Base-by-base conservation (phyloP, 768 basidiomycete species). In the Pulveroboletus frians region DNA sequence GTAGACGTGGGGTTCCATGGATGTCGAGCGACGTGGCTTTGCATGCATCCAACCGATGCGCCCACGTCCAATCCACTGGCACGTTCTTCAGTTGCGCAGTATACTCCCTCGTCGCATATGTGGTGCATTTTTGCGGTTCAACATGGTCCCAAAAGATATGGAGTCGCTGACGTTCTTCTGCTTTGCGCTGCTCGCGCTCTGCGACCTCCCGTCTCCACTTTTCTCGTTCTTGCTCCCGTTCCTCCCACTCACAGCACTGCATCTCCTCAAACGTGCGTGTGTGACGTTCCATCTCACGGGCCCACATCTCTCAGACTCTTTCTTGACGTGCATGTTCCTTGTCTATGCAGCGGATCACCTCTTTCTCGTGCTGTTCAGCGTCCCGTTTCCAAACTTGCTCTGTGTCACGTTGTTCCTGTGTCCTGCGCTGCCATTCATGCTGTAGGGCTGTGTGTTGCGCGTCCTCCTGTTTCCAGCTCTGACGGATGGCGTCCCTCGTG, bases 91-190 rank as follows among this genome's bases (percentile, higher is more conserved):
- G 48, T 5, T 50, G 49, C 0, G 69, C 69, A 1, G 61, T 57
- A 27, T 70, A 69, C 36, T 58, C 57, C 38, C 64, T 58, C 3
- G 63, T 60, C 0, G 53, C 64, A 43, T 64, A 68, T 0, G 61
- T 58, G 21, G 47, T 59, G 48, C 69, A 70, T 15, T 30, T 29
- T 39, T 60, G 55, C 8, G 50, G 35, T 14, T 54, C 43, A 2
- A 66, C 41, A 5, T 32, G 9, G 3, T 36, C 58, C 63, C 60
- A 65, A 31, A 30, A 60, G 47, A 70, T 59, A 14, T 54, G 43
- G 10, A 55, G 55, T 7, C 30, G 58, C 17, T 57, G 53, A 1
- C 66, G 61, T 17, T 64, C 64, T 13, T 63, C 53, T 18, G 9
- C 35, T 18, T 36, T 17, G 34, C 34, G 53, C 27, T 20, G 38